Conservation (phyloP, 208 protist genomes). For the Trypanosoma avium region DNA sequence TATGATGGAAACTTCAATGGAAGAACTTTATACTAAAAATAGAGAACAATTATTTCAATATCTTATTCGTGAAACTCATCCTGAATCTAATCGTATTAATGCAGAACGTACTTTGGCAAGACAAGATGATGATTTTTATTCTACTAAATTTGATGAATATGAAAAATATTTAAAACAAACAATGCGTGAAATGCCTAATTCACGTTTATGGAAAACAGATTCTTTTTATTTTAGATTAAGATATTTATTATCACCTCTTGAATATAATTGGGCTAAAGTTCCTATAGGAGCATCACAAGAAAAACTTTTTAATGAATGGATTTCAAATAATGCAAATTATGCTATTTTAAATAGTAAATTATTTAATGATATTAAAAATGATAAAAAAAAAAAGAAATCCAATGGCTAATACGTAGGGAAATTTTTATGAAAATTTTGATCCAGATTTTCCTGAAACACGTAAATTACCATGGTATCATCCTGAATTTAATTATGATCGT, state of each 20-base stretch:
- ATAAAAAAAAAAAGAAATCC: conserved; percentile 70
- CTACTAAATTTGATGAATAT: conserved; percentile 86
- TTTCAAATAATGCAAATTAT: conserved; percentile 81
- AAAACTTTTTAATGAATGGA: conserved; percentile 86
- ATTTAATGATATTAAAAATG: conserved; percentile 63
- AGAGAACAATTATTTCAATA: conserved; percentile 89
- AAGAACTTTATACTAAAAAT: conserved; percentile 89
- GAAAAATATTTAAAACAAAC: conserved; percentile 87
- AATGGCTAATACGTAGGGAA: conserved; percentile 84
- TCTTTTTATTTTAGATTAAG: conserved; percentile 90
- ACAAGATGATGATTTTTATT: conserved; percentile 91
- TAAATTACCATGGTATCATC: conserved; percentile 87
- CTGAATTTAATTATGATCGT: conserved; percentile 88
- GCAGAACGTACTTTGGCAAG: conserved; percentile 78
- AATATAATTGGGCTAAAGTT: conserved; percentile 91
- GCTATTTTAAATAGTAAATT: conserved; percentile 69
- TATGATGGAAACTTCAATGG: conserved; percentile 88
- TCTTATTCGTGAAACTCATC: conserved; percentile 81
- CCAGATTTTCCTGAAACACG: conserved; percentile 83
- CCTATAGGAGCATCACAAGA: conserved; percentile 74
- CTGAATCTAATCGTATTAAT: conserved; percentile 89
- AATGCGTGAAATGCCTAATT: conserved; percentile 90
- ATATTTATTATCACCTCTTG: conserved; percentile 77
- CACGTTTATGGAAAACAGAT: conserved; percentile 88
- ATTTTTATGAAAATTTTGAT: conserved; percentile 88